A percentile compares a stretch with the other conserved stretches of the same genome.
Evolutionary conservation across 768 basidiomycete genomes (phyloP).

Genomic region (Boletus coccyginus): DNA sequence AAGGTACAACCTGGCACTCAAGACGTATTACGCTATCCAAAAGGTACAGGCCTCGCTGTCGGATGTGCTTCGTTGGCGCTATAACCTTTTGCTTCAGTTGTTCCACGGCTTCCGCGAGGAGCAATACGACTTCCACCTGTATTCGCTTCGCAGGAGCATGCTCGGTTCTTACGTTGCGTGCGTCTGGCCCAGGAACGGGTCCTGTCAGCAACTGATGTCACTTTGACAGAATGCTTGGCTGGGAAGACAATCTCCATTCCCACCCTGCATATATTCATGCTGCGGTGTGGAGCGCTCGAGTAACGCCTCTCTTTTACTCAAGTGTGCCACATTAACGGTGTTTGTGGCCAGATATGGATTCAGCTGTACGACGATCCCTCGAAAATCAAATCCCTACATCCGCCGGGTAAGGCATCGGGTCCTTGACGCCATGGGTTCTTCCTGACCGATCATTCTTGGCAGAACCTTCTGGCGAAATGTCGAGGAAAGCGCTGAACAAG

Average conservation of each 20-base stretch:
- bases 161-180: slow-evolving; percentile 84
- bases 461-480: slow-evolving; percentile 29
- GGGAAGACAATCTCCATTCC: slow-evolving; percentile 78
- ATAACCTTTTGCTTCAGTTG: slow-evolving; percentile 40
- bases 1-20: slow-evolving; percentile 75
- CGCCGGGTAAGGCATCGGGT: slow-evolving; percentile 33
- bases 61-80: slow-evolving; percentile 1
- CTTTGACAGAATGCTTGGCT: slow-evolving; percentile 61
- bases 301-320: slow-evolving; percentile 31
- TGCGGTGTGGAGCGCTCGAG: slow-evolving; percentile 67
- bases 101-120: slow-evolving; percentile 91
- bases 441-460: not conserved
- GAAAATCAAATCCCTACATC: slow-evolving; percentile 41
- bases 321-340: slow-evolving; percentile 11
- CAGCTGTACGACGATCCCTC: slow-evolving; percentile 68
- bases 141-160: slow-evolving; percentile 86
- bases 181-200: slow-evolving; percentile 24
- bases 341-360: slow-evolving; percentile 62
- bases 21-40: slow-evolving; percentile 74
- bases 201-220: slow-evolving; percentile 1
- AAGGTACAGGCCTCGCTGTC: slow-evolving; percentile 46
- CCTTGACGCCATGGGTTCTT: slow-evolving; percentile 30
- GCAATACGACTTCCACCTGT: slow-evolving; percentile 97
- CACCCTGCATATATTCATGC: slow-evolving; percentile 76
- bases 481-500: slow-evolving; percentile 84